Base-by-base conservation (phyloP, 139 green algal genomes). In the Micractinium sp. region DNA sequence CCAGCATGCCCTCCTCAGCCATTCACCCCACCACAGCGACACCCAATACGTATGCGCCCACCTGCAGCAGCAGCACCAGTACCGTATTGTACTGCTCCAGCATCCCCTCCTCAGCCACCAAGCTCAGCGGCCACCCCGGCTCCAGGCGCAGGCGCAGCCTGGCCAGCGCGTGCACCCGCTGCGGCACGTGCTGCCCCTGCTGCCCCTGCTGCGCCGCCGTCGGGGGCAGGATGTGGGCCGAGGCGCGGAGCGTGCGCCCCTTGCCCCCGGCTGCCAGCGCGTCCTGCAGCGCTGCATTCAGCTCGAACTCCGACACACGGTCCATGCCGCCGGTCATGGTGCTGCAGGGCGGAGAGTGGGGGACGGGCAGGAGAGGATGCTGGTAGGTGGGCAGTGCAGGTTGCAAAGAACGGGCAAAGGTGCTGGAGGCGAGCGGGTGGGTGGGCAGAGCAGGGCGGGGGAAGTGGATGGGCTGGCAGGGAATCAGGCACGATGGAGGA, bases 51-150 rank as follows among this genome's bases (percentile, higher is more conserved):
- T 15, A 56, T 18, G 33, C 38, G 7, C 63, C 63, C 63, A 90
- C 90, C 90, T 93, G 90, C 36, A 93, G 86, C 69, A 94, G 91
- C 76, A 95, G 85, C 38, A 91, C 82, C 77, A 93, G 75, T 77
- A 93, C 81, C 39, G 81, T 38, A 81, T 91, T 91, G 89, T 90
- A 89, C 84, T 93, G 78, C 27, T 82, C 60, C 87, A 93, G 82
- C 63, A 85, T 82, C 66, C 82, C 80, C 85, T 89, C 87, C 47
- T 75, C 84, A 22, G 87, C 84, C 53, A 89, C 89, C 83, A 90
- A 88, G 33, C 20, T 83, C 87, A 88, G 82, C 71, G 88, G 91
- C 91, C 87, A 93, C 27, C 89, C 85, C 39, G 88, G 81, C 89
- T 91, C 88, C 84, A 87, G 76, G 2, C 90, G 84, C 71, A 93